Conservation (phyloP, 768 basidiomycete genomes). For the Stropharia rugosoannulata region DNA sequence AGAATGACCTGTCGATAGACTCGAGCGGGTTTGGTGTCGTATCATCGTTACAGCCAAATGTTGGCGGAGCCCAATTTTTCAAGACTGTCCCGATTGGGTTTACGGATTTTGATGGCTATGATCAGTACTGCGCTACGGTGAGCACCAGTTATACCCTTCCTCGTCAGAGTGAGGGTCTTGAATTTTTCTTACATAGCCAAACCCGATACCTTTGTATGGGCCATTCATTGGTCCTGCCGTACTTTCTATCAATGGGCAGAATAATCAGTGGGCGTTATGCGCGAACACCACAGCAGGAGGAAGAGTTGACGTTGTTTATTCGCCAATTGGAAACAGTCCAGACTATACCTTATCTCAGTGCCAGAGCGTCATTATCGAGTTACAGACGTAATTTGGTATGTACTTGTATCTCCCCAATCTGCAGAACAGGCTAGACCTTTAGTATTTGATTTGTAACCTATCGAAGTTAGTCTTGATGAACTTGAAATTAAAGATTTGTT, state of each 20-base stretch:
- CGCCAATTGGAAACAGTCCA: background rate
- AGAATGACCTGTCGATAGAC: background rate
- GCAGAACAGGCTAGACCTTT: too few species aligned
- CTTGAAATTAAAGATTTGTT: too few species aligned
- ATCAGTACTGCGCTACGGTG: constrained; percentile 6
- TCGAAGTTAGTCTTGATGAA: too few species aligned
- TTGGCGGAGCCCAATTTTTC: constrained; percentile 2
- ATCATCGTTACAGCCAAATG: background rate
- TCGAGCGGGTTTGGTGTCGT: background rate
- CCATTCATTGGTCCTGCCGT: constrained; percentile 16
- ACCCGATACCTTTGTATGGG: constrained; percentile 6
- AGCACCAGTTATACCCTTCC: background rate
- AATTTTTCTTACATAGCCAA: constrained; percentile 9
- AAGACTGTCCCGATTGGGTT: background rate
- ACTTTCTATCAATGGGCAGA: constrained; percentile 10
- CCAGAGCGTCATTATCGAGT: background rate
- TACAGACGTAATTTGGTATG: background rate
- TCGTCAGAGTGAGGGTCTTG: background rate
- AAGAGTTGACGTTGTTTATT: constrained; percentile 1
- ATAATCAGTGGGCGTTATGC: constrained; percentile 3
- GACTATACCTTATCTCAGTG: background rate
- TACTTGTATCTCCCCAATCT: background rate
- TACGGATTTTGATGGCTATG: background rate
- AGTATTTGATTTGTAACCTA: too few species aligned
- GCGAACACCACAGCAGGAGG: constrained; percentile 3